Evolutionary conservation across 805 yeast species (phyloP).

Genomic region (Wickerhamomyces strasburgensis): DNA sequence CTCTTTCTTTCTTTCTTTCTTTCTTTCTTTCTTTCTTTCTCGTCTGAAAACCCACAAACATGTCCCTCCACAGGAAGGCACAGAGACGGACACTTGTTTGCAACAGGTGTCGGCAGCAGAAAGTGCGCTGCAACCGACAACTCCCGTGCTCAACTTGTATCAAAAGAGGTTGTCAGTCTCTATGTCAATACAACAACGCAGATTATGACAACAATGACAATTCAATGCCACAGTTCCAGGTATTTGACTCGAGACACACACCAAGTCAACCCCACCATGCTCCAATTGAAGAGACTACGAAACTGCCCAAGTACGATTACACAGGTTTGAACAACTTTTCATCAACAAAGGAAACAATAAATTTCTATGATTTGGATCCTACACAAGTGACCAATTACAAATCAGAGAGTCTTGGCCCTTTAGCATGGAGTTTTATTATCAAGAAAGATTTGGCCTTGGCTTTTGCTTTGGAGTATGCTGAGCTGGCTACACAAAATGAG

Average conservation of each 20-base stretch:
- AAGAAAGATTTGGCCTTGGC: constrained; percentile 8
- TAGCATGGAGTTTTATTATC: constrained; percentile 5
- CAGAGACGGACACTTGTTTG: constrained; percentile 5
- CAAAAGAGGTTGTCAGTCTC: constrained; percentile 2
- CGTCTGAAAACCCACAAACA: too few species aligned
- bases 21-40: too few species aligned
- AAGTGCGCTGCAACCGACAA: constrained; percentile 7
- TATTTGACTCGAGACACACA: neutral
- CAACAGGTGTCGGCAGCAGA: constrained; percentile 3
- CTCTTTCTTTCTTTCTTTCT: too few species aligned
- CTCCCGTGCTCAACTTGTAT: constrained; percentile 6
- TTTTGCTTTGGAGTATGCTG: constrained; percentile 5
- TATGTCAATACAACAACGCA: constrained; percentile 1
- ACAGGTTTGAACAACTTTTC: constrained; percentile 4
- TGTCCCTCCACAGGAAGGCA: neutral
- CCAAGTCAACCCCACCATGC: neutral
- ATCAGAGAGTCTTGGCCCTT: constrained; percentile 3
- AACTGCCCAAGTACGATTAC: constrained; percentile 2
- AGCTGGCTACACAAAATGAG: neutral
- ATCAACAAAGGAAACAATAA: constrained; percentile 3
- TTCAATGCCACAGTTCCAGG: neutral
- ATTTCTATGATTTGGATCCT: constrained; percentile 4
- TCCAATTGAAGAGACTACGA: neutral
- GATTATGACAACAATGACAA: constrained; percentile 1
- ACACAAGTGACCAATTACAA: constrained; percentile 1